A percentile compares a stretch with the other conserved stretches of the same genome.
These are phyloP conservation scores for Carex pumila DNA, from an alignment of 176 grass and related monocot genomes.

Conservation along the genomic window DNA sequence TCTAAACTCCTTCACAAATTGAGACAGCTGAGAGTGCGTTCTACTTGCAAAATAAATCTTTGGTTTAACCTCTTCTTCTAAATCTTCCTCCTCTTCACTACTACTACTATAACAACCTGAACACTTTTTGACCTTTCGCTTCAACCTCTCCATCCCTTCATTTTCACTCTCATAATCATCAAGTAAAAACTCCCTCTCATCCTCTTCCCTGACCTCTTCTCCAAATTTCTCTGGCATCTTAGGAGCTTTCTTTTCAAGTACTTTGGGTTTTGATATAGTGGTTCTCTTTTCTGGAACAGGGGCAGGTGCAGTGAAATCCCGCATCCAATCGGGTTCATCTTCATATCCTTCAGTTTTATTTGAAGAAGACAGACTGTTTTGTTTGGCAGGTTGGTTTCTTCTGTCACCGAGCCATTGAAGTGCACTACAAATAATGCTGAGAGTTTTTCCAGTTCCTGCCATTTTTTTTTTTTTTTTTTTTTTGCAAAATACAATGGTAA, in stretches of 20 bases:
- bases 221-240: conserved; percentile 22
- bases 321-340: conserved; percentile 86
- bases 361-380: not conserved
- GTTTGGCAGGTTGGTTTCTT: conserved; percentile 7
- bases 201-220: conserved; percentile 17
- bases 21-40: conserved; percentile 85
- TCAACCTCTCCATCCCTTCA: conserved; percentile 17
- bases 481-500: not conserved
- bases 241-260: not conserved
- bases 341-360: conserved; percentile 18
- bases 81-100: conserved; percentile 32
- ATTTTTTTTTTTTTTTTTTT: not conserved
- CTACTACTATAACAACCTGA: conserved; percentile 43
- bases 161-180: conserved; percentile 71
- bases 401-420: conserved; percentile 78
- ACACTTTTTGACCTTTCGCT: conserved; percentile 31
- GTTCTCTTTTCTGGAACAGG: conserved; percentile 31
- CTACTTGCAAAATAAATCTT: conserved; percentile 86
- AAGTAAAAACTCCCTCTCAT: conserved; percentile 53
- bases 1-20: conserved; percentile 84
- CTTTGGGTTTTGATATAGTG: conserved; percentile 19
- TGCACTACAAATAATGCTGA: conserved; percentile 88
- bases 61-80: conserved; percentile 57
- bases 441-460: conserved; percentile 88
- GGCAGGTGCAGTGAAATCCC: conserved; percentile 45